phyloP scores from a whole-genome alignment of 208 protist genomes.

The Acanthamoeba quina region DNA sequence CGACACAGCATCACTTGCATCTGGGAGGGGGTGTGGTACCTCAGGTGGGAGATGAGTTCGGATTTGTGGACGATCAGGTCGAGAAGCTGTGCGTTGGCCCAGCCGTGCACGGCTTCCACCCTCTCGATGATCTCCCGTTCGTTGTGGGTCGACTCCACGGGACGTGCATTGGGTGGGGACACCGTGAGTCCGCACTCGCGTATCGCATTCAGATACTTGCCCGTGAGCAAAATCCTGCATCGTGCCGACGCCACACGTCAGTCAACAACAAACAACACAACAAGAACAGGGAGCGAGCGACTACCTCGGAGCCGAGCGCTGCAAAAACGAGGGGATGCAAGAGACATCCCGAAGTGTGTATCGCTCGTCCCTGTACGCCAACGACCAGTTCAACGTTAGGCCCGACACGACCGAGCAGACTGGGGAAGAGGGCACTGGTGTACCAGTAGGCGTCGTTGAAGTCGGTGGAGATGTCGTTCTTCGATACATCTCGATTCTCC shows the following conservation, averaged over 20 bases:
- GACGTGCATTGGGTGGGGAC: background rate
- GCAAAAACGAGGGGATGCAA: constrained; percentile 16
- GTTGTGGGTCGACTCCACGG: constrained; percentile 28
- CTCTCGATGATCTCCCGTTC: constrained; percentile 33
- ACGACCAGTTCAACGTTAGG: no score
- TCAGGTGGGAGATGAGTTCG: constrained; percentile 5
- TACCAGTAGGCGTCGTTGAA: constrained; percentile 48
- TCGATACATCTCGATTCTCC: constrained; percentile 25
- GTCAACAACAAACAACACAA: no score
- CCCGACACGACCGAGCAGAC: no score
- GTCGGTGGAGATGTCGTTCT: constrained; percentile 4
- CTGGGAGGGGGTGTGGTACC: background rate
- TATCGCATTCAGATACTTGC: constrained; percentile 63
- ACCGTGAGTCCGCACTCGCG: constrained; percentile 34
- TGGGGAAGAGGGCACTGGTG: background rate
- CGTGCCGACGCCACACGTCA: background rate
- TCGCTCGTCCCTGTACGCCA: background rate
- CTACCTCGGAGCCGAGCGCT: background rate
- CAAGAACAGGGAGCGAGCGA: background rate
- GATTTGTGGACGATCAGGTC: constrained; percentile 33
- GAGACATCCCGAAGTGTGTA: constrained; percentile 37
- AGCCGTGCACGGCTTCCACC: constrained; percentile 35
- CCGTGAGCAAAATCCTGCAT: constrained; percentile 24
- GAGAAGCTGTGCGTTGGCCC: constrained; percentile 20
- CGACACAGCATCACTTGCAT: background rate